These are phyloP conservation scores for Chalaropsis ovoidea DNA, from an alignment of 2,329 filamentous ascomycete genomes.

Conservation along the genomic window DNA sequence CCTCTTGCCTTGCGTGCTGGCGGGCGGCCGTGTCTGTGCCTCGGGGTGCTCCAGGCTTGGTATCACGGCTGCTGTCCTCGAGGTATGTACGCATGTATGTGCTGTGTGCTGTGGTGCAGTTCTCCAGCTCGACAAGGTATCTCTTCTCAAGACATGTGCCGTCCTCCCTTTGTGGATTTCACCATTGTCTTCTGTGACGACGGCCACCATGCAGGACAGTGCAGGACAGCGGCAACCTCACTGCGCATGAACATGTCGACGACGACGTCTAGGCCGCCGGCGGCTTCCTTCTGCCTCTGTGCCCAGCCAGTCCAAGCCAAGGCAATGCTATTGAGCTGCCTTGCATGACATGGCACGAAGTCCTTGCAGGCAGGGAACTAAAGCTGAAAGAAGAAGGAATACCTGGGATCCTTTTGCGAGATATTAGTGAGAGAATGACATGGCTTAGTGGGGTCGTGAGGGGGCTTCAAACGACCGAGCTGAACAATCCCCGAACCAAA, in stretches of 20 bases:
- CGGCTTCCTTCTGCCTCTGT: neutral
- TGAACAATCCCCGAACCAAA: neutral
- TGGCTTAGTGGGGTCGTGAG: constrained; percentile 1
- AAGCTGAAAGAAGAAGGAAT: constrained; percentile 5
- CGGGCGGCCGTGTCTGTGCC: neutral
- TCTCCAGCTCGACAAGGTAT: constrained; percentile 3
- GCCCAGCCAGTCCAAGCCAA: neutral
- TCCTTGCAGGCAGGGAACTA: neutral
- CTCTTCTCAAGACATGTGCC: neutral
- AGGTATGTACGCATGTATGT: neutral
- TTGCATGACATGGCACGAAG: neutral
- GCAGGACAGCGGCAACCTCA: neutral
- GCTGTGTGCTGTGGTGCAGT: neutral
- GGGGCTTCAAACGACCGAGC: neutral
- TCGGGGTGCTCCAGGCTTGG: neutral
- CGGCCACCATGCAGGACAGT: no score
- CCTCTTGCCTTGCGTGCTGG: neutral
- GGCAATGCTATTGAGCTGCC: neutral
- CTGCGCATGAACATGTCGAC: neutral
- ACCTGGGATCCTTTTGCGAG: neutral
- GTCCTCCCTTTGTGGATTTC: neutral
- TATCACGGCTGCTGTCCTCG: neutral
- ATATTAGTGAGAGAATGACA: neutral
- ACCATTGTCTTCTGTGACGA: neutral
- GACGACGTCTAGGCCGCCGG: neutral